Conservation (phyloP, 2,329 filamentous ascomycete species). For the Zymoseptoria pseudotritici region DNA sequence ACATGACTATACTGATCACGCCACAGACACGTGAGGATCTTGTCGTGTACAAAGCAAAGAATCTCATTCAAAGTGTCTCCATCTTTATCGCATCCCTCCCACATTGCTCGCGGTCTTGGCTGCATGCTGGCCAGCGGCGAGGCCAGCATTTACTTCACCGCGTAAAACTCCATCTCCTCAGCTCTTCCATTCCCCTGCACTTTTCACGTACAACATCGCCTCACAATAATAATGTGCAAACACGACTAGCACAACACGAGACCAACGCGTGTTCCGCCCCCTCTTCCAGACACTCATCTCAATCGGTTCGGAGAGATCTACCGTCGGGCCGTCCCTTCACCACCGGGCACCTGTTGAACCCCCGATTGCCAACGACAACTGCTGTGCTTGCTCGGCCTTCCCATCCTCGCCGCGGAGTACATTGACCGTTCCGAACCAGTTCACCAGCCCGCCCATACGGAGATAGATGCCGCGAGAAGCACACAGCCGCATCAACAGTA, state of each 20-base stretch:
- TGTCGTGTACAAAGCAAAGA: background rate
- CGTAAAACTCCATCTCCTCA: background rate
- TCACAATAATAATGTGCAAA: background rate
- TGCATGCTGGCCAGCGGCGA: background rate
- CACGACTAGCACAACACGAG: background rate
- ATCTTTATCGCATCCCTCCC: background rate
- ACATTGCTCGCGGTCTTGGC: background rate
- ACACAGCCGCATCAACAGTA: background rate
- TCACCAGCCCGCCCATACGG: background rate
- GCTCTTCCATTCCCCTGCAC: background rate
- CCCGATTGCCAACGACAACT: background rate
- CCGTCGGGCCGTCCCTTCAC: background rate
- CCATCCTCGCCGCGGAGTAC: background rate
- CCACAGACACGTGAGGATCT: background rate
- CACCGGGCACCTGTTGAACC: background rate
- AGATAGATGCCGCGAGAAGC: background rate
- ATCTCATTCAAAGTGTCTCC: background rate
- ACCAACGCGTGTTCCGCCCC: background rate
- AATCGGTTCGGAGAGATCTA: background rate
- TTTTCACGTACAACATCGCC: background rate
- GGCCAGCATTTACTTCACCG: background rate
- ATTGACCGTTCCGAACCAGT: background rate
- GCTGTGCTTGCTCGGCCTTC: background rate
- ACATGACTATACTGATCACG: background rate
- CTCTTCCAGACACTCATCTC: background rate